phyloP scores from a whole-genome alignment of 2,329 filamentous ascomycete genomes.

The Diaporthe sp. region DNA sequence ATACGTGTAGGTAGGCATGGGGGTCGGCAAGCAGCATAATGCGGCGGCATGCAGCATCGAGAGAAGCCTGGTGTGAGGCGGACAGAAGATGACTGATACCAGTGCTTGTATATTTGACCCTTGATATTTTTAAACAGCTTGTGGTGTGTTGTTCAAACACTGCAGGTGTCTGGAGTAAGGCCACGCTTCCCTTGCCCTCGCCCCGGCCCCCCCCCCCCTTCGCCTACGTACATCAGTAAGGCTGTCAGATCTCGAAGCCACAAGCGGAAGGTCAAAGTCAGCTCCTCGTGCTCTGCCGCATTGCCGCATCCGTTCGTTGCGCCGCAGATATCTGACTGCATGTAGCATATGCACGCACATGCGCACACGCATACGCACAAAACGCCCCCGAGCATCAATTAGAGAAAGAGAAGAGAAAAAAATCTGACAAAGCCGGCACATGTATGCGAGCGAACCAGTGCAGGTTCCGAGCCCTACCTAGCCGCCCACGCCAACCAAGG shows the following conservation, averaged over 20 bases:
- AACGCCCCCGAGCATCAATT: slow-evolving; percentile 2
- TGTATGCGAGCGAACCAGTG: slow-evolving; percentile 29
- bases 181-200: not conserved
- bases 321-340: slow-evolving; percentile 12
- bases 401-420: not conserved
- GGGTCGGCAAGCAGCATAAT: not conserved
- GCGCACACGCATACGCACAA: not conserved
- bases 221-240: not conserved
- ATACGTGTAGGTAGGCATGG: not conserved
- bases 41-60: not conserved
- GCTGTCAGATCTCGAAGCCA: slow-evolving; percentile 27
- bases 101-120: not conserved
- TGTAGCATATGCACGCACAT: not conserved
- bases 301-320: slow-evolving; percentile 14
- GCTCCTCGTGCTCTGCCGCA: slow-evolving; percentile 10
- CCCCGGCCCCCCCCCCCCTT: not conserved
- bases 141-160: slow-evolving; percentile 16
- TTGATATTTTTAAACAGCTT: slow-evolving; percentile 23
- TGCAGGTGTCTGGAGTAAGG: slow-evolving; percentile 1
- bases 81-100: not conserved
- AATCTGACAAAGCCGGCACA: slow-evolving; percentile 27
- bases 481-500: not conserved
- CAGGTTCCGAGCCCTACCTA: slow-evolving; percentile 24
- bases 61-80: not conserved
- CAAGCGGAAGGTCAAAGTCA: slow-evolving; percentile 26